Conservation (phyloP, 257 asterid genomes). For the Eucommia ulmoides region DNA sequence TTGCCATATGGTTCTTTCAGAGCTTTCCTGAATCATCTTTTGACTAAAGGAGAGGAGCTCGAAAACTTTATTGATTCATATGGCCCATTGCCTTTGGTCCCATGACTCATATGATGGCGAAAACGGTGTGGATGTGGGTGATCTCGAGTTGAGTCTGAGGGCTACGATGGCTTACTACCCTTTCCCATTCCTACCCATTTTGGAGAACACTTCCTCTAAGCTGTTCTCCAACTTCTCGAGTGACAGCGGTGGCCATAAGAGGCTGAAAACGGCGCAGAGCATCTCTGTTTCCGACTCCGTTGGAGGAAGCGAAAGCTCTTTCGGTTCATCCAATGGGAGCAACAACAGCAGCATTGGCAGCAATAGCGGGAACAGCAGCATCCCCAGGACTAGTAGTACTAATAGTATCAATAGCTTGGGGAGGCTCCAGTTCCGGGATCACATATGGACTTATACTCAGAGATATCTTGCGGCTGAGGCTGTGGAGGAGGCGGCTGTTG, state of each 20-base stretch:
- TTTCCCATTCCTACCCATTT: conserved; percentile 14
- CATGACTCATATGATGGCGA: conserved; percentile 22
- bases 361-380: conserved; percentile 9
- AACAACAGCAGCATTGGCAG: conserved; percentile 2
- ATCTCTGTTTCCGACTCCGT: conserved; percentile 17
- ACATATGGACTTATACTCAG: conserved; percentile 43
- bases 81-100: conserved; percentile 26
- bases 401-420: conserved; percentile 30
- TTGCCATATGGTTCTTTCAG: conserved; percentile 52
- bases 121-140: conserved; percentile 2
- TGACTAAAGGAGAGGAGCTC: not conserved
- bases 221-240: conserved; percentile 27
- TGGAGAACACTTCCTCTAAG: conserved; percentile 18
- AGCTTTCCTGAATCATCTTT: conserved; percentile 21
- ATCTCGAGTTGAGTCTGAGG: conserved; percentile 5
- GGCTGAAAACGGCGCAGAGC: conserved; percentile 31
- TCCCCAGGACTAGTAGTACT: conserved; percentile 28
- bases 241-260: conserved; percentile 26
- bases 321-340: conserved; percentile 17
- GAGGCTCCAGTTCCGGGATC: conserved; percentile 54
- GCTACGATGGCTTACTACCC: not conserved
- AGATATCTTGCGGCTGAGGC: conserved; percentile 61
- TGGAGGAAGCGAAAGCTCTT: conserved; percentile 14
- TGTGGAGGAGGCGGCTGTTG: conserved; percentile 26
- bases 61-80: conserved; percentile 1